A percentile compares a stretch with the other conserved stretches of the same genome.
Evolutionary conservation across 495 filamentous ascomycete genomes (phyloP).

Genomic region (Mycothermus thermophilus): DNA sequence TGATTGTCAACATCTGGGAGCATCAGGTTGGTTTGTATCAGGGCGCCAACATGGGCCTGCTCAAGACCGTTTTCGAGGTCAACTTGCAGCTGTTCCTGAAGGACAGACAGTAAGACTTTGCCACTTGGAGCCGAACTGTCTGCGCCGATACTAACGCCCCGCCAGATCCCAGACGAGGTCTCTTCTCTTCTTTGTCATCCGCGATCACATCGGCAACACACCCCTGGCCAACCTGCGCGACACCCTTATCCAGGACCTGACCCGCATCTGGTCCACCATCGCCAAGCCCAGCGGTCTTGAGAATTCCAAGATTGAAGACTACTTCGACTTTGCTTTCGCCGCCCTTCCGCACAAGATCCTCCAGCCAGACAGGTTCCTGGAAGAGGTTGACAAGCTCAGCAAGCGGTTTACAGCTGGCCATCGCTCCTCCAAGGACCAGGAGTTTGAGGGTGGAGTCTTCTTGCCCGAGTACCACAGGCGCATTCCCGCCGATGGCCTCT

Average conservation of each 20-base stretch:
- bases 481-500: slow-evolving; percentile 91
- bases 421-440: slow-evolving; percentile 55
- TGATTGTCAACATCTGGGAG: slow-evolving; percentile 99
- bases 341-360: slow-evolving; percentile 93
- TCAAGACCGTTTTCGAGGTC: slow-evolving; percentile 98
- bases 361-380: slow-evolving; percentile 81
- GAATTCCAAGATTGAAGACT: slow-evolving; percentile 79
- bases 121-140: too few relatives aligned
- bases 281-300: slow-evolving; percentile 84
- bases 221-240: slow-evolving; percentile 77
- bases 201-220: slow-evolving; percentile 85
- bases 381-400: slow-evolving; percentile 66
- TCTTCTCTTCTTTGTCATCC: slow-evolving; percentile 95
- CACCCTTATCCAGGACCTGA: slow-evolving; percentile 80
- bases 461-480: slow-evolving; percentile 87
- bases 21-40: slow-evolving; percentile 97
- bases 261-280: slow-evolving; percentile 79
- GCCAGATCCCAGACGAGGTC: slow-evolving; percentile 76
- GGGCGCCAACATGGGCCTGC: slow-evolving; percentile 93
- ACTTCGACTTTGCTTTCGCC: slow-evolving; percentile 96
- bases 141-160: too few relatives aligned
- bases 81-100: slow-evolving; percentile 94
- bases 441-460: slow-evolving; percentile 64
- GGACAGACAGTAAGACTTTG: slow-evolving; percentile 62
- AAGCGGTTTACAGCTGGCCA: slow-evolving; percentile 71